phyloP scores from a whole-genome alignment of 2,329 filamentous ascomycete genomes.

The Sarocladium oryzae region DNA sequence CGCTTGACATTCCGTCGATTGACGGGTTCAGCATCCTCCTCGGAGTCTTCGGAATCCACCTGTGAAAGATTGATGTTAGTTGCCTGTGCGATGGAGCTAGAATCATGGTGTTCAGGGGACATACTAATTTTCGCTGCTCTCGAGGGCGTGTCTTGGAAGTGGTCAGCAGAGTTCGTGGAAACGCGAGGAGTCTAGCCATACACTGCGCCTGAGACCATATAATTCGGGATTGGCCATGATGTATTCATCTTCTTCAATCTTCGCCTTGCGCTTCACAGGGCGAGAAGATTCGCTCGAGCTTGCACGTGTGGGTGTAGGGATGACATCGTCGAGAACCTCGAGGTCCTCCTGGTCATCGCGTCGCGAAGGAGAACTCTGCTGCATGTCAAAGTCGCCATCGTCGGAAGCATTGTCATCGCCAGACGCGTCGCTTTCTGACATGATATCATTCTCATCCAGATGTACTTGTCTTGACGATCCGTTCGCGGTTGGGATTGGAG shows the following conservation, averaged over 20 bases:
- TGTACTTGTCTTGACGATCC: constrained; percentile 33
- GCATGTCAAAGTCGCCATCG: constrained; percentile 72
- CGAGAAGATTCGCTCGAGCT: constrained; percentile 66
- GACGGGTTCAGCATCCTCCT: constrained; percentile 60
- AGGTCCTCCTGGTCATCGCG: constrained; percentile 30
- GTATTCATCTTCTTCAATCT: constrained; percentile 68
- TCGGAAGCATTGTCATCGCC: constrained; percentile 53
- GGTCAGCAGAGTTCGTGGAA: constrained; percentile 15
- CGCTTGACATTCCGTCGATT: constrained; percentile 58
- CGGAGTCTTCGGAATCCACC: constrained; percentile 57
- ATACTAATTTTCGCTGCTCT: constrained; percentile 52
- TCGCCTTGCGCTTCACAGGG: constrained; percentile 65
- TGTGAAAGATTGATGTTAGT: constrained; percentile 16
- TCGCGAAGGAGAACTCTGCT: constrained; percentile 43
- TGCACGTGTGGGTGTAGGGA: constrained; percentile 45
- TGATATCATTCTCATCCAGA: constrained; percentile 25
- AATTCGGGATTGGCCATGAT: constrained; percentile 90
- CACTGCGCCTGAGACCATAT: constrained; percentile 89
- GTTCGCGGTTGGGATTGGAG: constrained; percentile 36
- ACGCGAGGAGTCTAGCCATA: constrained; percentile 25
- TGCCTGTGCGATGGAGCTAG: background rate
- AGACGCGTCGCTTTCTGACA: constrained; percentile 40
- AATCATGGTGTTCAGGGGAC: constrained; percentile 20
- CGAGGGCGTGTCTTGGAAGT: constrained; percentile 45
- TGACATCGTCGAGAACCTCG: constrained; percentile 21